Conservation (phyloP, 2,329 filamentous ascomycete species). For the Colletotrichum scovillei region DNA sequence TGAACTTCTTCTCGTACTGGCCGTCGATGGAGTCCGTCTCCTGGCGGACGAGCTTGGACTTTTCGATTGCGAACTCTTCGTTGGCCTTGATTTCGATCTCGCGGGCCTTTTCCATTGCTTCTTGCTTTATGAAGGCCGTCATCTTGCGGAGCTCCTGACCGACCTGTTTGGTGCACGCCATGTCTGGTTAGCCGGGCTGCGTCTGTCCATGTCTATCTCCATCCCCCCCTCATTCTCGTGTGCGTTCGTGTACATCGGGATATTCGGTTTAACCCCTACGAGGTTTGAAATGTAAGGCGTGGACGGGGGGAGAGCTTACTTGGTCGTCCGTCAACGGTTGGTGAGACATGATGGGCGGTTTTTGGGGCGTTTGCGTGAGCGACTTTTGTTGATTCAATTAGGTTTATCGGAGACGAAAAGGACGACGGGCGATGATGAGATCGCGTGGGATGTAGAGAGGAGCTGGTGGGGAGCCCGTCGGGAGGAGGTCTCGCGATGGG, state of each 20-base stretch:
- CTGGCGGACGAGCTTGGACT: conserved; percentile 96
- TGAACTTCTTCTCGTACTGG: conserved; percentile 98
- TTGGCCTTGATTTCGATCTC: conserved; percentile 99
- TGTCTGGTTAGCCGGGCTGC: not conserved
- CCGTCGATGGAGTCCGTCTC: conserved; percentile 94
- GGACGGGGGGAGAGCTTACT: conserved; percentile 31
- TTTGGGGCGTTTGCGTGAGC: conserved; percentile 17
- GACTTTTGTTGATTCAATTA: conserved; percentile 33
- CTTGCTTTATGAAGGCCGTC: conserved; percentile 99
- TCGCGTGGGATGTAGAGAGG: conserved; percentile 6
- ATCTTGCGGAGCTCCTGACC: conserved; percentile 99
- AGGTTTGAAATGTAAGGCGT: not conserved
- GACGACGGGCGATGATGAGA: conserved; percentile 19
- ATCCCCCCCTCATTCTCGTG: too few relatives aligned
- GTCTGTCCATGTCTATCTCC: not conserved
- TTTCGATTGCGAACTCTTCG: conserved; percentile 99
- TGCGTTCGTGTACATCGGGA: not conserved
- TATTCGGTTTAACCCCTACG: not conserved
- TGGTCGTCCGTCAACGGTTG: conserved; percentile 40
- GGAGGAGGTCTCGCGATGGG: conserved; percentile 25
- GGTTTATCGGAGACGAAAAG: not conserved
- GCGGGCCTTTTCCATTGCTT: conserved; percentile 94
- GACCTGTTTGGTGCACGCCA: conserved; percentile 69
- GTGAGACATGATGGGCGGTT: conserved; percentile 38
- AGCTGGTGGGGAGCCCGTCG: not conserved